Conservation (phyloP, 1,139 yeast genomes). For the Candida albicans region DNA sequence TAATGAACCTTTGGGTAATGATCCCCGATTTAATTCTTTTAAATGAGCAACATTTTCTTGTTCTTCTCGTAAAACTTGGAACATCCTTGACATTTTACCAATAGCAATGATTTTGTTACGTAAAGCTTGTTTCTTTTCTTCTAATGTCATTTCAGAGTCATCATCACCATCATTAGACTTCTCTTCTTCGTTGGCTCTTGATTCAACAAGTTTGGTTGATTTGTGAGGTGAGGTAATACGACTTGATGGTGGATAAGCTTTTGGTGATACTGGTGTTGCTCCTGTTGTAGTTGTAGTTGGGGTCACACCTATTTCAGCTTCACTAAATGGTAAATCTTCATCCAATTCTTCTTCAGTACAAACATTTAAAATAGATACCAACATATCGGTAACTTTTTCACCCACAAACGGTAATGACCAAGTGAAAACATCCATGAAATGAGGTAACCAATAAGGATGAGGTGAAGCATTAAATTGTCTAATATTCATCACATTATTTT, state of each 20-base stretch:
- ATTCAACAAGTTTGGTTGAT: neutral
- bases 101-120: constrained; percentile 92
- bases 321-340: constrained; percentile 57
- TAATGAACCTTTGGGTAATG: constrained; percentile 84
- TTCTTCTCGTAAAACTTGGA: constrained; percentile 84
- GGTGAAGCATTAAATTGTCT: constrained; percentile 92
- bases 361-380: constrained; percentile 84
- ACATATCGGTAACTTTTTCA: constrained; percentile 92
- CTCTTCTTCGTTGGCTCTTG: neutral
- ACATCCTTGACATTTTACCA: constrained; percentile 93
- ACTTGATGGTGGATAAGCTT: constrained; percentile 12
- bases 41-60: constrained; percentile 84
- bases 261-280: constrained; percentile 9
- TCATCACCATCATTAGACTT: constrained; percentile 9
- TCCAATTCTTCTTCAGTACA: constrained; percentile 95
- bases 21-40: constrained; percentile 63
- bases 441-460: constrained; percentile 97
- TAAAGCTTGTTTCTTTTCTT: constrained; percentile 59
- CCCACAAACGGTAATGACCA: constrained; percentile 99
- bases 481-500: constrained; percentile 89
- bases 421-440: constrained; percentile 95
- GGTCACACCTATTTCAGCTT: constrained; percentile 14
- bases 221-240: neutral
- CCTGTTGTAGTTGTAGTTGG: constrained; percentile 1
- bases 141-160: constrained; percentile 28